Evolutionary conservation across 208 protist genomes (phyloP).

Genomic region (Wallacemonas sp.): DNA sequence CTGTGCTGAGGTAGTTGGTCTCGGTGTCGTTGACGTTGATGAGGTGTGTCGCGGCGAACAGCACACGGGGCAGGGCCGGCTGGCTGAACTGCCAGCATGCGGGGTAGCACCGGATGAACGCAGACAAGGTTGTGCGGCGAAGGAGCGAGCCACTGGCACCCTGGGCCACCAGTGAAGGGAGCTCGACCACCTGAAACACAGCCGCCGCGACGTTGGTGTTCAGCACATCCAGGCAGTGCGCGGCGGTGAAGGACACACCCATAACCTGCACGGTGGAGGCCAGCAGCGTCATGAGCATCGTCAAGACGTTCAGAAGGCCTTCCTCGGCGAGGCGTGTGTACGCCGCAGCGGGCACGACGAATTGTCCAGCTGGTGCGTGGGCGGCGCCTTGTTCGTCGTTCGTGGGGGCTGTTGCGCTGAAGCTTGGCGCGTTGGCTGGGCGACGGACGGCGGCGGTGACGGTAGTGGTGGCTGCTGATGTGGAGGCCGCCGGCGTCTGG

Average conservation of each 20-base stretch:
- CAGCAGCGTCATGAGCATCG: conserved; percentile 43
- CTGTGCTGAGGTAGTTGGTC: conserved; percentile 65
- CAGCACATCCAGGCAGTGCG: conserved; percentile 52
- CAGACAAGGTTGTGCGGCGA: conserved; percentile 57
- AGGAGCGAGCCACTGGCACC: conserved; percentile 58
- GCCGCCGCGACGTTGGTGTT: conserved; percentile 40
- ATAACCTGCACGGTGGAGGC: conserved; percentile 69
- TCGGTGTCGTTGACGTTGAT: conserved; percentile 70
- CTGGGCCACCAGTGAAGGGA: conserved; percentile 39
- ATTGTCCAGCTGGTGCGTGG: background rate
- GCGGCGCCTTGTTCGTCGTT: background rate
- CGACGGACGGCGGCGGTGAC: background rate
- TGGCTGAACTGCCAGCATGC: conserved; percentile 85
- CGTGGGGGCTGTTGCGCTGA: background rate
- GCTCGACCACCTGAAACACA: conserved; percentile 51
- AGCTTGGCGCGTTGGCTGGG: background rate
- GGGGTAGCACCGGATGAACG: conserved; percentile 65
- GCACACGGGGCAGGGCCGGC: conserved; percentile 66
- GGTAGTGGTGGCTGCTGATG: background rate
- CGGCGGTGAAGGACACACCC: conserved; percentile 54
- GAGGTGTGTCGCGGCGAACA: conserved; percentile 56
- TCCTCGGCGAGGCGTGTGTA: conserved; percentile 11
- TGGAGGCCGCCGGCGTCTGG: background rate
- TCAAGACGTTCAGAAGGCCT: conserved; percentile 17
- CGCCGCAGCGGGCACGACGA: background rate